Evolutionary conservation across 2,329 filamentous ascomycete genomes (phyloP).

Genomic region (Fusarium keratoplasticum): DNA sequence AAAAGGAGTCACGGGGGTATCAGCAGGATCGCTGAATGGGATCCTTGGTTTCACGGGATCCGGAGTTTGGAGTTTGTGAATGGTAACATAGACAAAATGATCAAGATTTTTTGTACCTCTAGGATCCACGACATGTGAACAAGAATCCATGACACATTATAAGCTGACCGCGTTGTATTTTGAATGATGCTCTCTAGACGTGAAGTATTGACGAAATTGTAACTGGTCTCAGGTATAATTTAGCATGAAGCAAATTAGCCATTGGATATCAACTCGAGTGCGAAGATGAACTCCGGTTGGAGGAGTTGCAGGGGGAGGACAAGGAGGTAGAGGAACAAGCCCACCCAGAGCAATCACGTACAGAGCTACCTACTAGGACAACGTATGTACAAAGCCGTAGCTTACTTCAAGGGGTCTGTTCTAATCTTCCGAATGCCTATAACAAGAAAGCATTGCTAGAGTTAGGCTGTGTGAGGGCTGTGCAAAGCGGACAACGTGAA

Average conservation of each 20-base stretch:
- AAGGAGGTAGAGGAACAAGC: not conserved
- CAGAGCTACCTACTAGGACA: too few species aligned
- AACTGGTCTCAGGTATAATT: not conserved
- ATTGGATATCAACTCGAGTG: not conserved
- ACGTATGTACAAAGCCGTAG: too few species aligned
- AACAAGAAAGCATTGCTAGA: not conserved
- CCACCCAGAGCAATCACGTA: not conserved
- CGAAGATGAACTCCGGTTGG: not conserved
- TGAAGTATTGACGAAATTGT: not conserved
- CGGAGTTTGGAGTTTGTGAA: slow-evolving; percentile 7
- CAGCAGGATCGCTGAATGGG: not conserved
- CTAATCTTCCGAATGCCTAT: not conserved
- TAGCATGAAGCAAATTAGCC: not conserved
- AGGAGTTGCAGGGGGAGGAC: not conserved
- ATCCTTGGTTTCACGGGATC: not conserved
- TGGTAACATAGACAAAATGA: slow-evolving; percentile 1
- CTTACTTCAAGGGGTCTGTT: not conserved
- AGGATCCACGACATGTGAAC: slow-evolving; percentile 3
- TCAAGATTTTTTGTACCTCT: not conserved
- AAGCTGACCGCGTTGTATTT: not conserved
- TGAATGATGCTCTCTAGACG: not conserved
- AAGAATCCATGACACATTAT: not conserved
- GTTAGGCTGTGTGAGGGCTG: not conserved
- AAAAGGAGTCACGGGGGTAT: not conserved
- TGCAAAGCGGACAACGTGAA: not conserved